A percentile compares a stretch with the other conserved stretches of the same genome.
phyloP scores from a whole-genome alignment of 2,329 filamentous ascomycete species.

The Penicillium verrucosum region DNA sequence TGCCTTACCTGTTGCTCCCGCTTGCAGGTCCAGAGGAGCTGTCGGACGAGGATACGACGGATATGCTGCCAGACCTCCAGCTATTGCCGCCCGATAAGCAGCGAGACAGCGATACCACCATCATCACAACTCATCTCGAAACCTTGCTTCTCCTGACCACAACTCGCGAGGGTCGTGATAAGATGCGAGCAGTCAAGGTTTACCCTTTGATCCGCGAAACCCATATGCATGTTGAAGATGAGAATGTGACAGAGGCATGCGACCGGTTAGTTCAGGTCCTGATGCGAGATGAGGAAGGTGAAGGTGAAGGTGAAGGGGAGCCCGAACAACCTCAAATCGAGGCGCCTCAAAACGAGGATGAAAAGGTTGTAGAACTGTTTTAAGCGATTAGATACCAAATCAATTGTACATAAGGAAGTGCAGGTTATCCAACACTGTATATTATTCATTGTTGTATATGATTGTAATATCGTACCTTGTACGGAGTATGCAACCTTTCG shows the following conservation, averaged over 20 bases:
- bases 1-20: constrained; percentile 85
- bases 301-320: constrained; percentile 34
- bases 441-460: background rate
- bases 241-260: constrained; percentile 76
- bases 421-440: background rate
- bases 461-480: background rate
- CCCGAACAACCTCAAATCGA: constrained; percentile 34
- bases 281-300: constrained; percentile 72
- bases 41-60: constrained; percentile 76
- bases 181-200: constrained; percentile 71
- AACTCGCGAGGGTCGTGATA: constrained; percentile 69
- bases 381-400: constrained; percentile 25
- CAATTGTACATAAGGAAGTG: constrained; percentile 2
- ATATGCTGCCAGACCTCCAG: constrained; percentile 87
- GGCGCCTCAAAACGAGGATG: constrained; percentile 44
- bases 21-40: constrained; percentile 88
- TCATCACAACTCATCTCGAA: constrained; percentile 84
- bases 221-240: constrained; percentile 73
- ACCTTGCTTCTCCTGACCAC: constrained; percentile 80
- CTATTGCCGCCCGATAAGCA: constrained; percentile 85
- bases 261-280: constrained; percentile 87
- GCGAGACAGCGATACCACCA: constrained; percentile 71
- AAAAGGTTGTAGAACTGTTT: constrained; percentile 47
- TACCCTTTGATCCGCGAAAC: constrained; percentile 88
- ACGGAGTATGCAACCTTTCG: background rate